Evolutionary conservation across 345 rosid species (phyloP).

Genomic region (Lumnitzera racemosa): DNA sequence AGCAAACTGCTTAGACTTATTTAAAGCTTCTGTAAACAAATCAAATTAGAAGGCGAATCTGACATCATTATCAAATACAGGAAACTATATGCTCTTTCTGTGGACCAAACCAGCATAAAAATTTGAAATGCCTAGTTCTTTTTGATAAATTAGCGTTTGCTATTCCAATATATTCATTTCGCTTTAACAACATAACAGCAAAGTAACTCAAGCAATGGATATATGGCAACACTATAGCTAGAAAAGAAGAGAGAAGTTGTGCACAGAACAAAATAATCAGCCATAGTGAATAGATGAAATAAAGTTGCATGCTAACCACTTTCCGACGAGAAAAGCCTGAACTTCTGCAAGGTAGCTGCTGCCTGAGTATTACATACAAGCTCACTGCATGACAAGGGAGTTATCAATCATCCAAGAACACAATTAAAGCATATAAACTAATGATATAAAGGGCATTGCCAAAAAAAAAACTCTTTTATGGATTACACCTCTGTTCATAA

Average conservation of each 20-base stretch:
- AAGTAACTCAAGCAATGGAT: no score
- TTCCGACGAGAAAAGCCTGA: slow-evolving; percentile 23
- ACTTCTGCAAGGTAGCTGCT: slow-evolving; percentile 10
- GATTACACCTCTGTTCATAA: no score
- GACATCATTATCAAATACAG: no score
- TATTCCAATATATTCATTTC: no score
- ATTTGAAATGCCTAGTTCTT: no score
- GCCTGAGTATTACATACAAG: slow-evolving; percentile 7
- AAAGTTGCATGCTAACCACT: slow-evolving; percentile 14
- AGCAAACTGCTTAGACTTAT: no score
- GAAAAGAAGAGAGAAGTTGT: neutral
- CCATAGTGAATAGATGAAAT: neutral
- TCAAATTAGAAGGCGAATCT: no score
- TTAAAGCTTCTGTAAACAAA: no score
- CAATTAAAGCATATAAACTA: neutral
- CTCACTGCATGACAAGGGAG: slow-evolving; percentile 11
- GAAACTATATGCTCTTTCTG: no score
- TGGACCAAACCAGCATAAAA: no score
- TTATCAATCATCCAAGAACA: slow-evolving; percentile 3
- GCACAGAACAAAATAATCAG: neutral
- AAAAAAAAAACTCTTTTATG: neutral
- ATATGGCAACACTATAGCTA: neutral
- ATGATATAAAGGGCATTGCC: neutral
- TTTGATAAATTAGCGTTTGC: no score
- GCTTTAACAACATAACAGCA: no score